phyloP scores from a whole-genome alignment of 1,284 basidiomycete genomes.

The Heterobasidion irregulare region DNA sequence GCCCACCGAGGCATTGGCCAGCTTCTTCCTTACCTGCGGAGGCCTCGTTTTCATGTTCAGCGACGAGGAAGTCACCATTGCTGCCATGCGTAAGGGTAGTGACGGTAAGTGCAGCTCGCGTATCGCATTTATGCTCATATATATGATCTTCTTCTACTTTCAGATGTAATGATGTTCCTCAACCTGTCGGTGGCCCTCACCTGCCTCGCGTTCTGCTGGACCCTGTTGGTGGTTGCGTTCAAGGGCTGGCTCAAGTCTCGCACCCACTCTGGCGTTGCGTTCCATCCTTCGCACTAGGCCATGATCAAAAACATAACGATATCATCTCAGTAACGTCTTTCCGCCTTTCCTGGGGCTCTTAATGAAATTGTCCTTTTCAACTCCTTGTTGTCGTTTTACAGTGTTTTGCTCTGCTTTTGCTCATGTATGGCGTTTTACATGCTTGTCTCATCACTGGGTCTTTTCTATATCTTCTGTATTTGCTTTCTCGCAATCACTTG shows the following conservation, averaged over 20 bases:
- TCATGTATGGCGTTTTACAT: too few species aligned
- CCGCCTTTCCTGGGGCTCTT: not conserved
- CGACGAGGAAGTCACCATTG: slow-evolving; percentile 85
- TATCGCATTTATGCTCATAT: not conserved
- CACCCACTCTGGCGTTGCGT: slow-evolving; percentile 29
- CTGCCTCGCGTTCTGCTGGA: slow-evolving; percentile 79
- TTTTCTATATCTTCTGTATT: too few species aligned
- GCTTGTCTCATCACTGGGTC: too few species aligned
- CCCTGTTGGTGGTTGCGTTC: slow-evolving; percentile 59
- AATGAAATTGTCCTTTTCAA: too few species aligned
- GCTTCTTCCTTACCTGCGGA: slow-evolving; percentile 83
- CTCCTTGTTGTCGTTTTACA: too few species aligned
- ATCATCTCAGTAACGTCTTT: not conserved
- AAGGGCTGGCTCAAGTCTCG: slow-evolving; percentile 72
- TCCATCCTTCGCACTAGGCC: slow-evolving; percentile 33
- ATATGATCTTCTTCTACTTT: not conserved
- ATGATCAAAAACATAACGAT: not conserved
- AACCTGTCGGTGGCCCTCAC: slow-evolving; percentile 77
- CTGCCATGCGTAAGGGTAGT: slow-evolving; percentile 85
- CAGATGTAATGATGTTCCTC: slow-evolving; percentile 81
- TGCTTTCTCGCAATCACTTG: too few species aligned
- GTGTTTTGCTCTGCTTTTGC: too few species aligned
- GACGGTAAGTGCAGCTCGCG: slow-evolving; percentile 54
- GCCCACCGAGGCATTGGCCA: slow-evolving; percentile 86
- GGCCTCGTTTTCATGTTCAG: slow-evolving; percentile 90